Base-by-base conservation (phyloP, 768 basidiomycete genomes). In the Auriscalpium microsporum region DNA sequence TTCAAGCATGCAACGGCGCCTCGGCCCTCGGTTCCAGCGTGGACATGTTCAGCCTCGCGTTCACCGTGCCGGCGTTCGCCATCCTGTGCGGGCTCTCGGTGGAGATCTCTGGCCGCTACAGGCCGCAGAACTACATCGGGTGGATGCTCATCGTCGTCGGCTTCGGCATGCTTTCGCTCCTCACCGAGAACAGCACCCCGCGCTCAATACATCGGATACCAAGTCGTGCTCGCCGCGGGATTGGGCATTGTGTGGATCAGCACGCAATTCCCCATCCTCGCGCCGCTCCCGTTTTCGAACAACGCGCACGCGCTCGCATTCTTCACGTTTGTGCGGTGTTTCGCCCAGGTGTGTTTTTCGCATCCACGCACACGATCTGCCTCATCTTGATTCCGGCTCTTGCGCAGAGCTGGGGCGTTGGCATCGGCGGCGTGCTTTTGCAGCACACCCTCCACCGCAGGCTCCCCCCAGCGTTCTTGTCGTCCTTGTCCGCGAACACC, bases 371-470 rank as follows among this genome's bases (percentile, higher is more conserved):
- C 28, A 28, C 28, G 28, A 28, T 28, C 28, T 28, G 28, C 28
- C 28, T 28, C 5, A 28, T 28, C 2, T 4, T 28, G 1, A 28
- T 28, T 3, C 28, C 28, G 28, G 28, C 28, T 34, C 10, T 4
- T 7, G 28, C 36, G 0, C 64, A 81, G 73, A 69, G 70, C 6
- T 78, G 79, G 75, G 82, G 82, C 0, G 67, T 82, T 58, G 70
- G 75, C 0, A 72, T 84, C 55, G 75, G 77, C 3, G 71, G 70
- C 13, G 71, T 76, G 0, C 70, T 83, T 45, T 69, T 84, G 8
- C 76, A 80, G 59, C 83, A 81, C 64, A 57, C 74, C 49, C 72
- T 84, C 14, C 62, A 63, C 9, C 67, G 62, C 35, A 63, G 59
- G 0, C 72, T 84, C 0, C 78, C 82, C 0, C 36, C 56, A 3